These are phyloP conservation scores for Skeletonema marinoi DNA, from an alignment of 108 stramenopile genomes.

Conservation along the genomic window DNA sequence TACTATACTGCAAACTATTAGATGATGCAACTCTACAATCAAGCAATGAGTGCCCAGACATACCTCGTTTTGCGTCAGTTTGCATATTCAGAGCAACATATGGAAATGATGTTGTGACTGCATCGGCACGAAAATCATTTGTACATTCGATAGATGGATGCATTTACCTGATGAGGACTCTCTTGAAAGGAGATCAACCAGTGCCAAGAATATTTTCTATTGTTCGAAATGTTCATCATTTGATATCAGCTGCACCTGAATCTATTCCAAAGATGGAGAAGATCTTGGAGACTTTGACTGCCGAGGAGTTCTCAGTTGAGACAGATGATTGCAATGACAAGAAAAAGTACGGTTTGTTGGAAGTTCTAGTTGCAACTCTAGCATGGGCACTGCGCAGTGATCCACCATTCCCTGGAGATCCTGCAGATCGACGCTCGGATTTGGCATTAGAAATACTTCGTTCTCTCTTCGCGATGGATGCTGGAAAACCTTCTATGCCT, in stretches of 20 bases:
- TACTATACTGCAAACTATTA: conserved; percentile 26
- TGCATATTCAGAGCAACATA: conserved; percentile 71
- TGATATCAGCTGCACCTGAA: conserved; percentile 52
- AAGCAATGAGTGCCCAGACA: conserved; percentile 19
- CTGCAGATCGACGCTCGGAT: conserved; percentile 60
- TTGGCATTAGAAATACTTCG: conserved; percentile 66
- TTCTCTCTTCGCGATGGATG: conserved; percentile 60
- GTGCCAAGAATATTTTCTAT: conserved; percentile 52
- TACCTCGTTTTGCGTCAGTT: conserved; percentile 62
- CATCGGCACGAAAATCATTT: conserved; percentile 29
- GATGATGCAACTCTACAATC: conserved; percentile 1
- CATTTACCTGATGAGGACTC: conserved; percentile 31
- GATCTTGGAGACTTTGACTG: conserved; percentile 19
- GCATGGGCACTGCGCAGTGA: conserved; percentile 39
- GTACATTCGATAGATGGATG: conserved; percentile 49
- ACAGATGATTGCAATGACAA: conserved; percentile 2
- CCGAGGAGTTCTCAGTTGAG: not conserved
- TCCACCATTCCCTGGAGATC: conserved; percentile 49
- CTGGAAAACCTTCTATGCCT: conserved; percentile 37
- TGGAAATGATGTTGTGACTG: conserved; percentile 43
- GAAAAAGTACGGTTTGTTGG: conserved; percentile 33
- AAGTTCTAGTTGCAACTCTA: conserved; percentile 35
- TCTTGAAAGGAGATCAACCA: conserved; percentile 37
- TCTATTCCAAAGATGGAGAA: conserved; percentile 41
- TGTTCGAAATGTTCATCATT: conserved; percentile 66